phyloP scores from a whole-genome alignment of 371 early-diverging fungal species.

The Dichotomocladium elegans region DNA sequence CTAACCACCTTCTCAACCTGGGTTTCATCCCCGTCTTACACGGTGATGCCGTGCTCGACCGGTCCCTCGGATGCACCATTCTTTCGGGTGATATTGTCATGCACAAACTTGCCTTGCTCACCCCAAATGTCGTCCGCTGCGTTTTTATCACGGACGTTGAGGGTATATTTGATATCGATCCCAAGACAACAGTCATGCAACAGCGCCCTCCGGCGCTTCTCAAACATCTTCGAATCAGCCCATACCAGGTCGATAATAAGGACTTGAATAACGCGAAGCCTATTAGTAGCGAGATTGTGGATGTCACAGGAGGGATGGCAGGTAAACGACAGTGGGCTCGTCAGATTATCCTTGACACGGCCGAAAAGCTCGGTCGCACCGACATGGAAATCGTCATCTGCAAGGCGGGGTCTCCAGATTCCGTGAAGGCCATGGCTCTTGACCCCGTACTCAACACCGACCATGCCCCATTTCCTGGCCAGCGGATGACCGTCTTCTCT shows the following conservation, averaged over 20 bases:
- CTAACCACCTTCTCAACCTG: conserved; percentile 17
- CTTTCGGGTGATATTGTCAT: conserved; percentile 47
- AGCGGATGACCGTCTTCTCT: conserved; percentile 22
- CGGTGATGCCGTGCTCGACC: conserved; percentile 47
- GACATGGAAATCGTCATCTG: conserved; percentile 29
- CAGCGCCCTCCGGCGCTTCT: conserved; percentile 13
- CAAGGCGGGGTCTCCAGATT: conserved; percentile 23
- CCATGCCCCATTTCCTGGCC: conserved; percentile 5
- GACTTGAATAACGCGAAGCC: conserved; percentile 3
- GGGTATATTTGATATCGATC: conserved; percentile 41
- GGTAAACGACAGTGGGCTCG: conserved; percentile 42
- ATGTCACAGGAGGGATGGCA: conserved; percentile 48
- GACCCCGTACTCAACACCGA: conserved; percentile 10
- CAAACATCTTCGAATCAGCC: conserved; percentile 6
- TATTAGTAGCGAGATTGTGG: conserved; percentile 7
- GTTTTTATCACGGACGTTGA: conserved; percentile 48
- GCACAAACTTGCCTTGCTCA: conserved; percentile 23
- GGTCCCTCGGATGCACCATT: conserved; percentile 35
- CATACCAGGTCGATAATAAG: not conserved
- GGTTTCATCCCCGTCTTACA: conserved; percentile 46
- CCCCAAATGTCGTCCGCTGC: conserved; percentile 31
- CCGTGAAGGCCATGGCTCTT: conserved; percentile 19
- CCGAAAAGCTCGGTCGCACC: not conserved
- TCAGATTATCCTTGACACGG: conserved; percentile 21
- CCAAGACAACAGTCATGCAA: conserved; percentile 16